These are phyloP conservation scores for Kluyveromyces sp. DNA, from an alignment of 1,139 yeast species.

Conservation along the genomic window DNA sequence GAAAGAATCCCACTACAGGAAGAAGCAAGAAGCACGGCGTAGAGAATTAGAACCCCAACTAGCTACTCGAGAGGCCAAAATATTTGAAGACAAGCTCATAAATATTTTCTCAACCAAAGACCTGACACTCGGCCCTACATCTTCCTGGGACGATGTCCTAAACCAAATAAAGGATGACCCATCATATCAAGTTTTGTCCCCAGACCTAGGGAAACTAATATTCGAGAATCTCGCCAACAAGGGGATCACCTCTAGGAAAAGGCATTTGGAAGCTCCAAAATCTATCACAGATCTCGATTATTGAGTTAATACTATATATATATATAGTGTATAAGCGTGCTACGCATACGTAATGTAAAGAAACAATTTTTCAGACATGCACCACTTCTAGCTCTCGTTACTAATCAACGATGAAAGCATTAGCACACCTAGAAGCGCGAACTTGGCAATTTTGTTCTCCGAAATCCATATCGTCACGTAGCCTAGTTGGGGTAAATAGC, in stretches of 20 bases:
- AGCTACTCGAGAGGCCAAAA: background rate
- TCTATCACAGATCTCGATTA: background rate
- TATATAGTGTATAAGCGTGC: no score
- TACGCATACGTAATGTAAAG: no score
- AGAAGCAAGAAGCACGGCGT: background rate
- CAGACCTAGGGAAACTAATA: slow-evolving; percentile 1
- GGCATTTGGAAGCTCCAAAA: background rate
- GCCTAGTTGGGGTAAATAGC: slow-evolving; percentile 85
- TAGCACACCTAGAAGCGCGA: slow-evolving; percentile 24
- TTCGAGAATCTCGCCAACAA: background rate
- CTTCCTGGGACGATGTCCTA: background rate
- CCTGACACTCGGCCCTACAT: no score
- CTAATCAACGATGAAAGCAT: slow-evolving; percentile 24
- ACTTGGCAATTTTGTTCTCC: slow-evolving; percentile 48
- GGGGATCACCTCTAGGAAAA: background rate
- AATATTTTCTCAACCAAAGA: background rate
- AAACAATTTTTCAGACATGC: background rate
- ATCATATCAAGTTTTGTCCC: background rate
- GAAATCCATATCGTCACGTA: slow-evolving; percentile 86
- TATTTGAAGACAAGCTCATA: background rate
- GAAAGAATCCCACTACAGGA: background rate
- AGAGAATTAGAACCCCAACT: background rate
- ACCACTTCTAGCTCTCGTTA: slow-evolving; percentile 15
- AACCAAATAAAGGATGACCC: background rate
- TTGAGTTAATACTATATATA: background rate